A percentile compares a stretch with the other conserved stretches of the same genome.
Evolutionary conservation across 495 filamentous ascomycete species (phyloP).

Genomic region (Aspergillus nanangensis): DNA sequence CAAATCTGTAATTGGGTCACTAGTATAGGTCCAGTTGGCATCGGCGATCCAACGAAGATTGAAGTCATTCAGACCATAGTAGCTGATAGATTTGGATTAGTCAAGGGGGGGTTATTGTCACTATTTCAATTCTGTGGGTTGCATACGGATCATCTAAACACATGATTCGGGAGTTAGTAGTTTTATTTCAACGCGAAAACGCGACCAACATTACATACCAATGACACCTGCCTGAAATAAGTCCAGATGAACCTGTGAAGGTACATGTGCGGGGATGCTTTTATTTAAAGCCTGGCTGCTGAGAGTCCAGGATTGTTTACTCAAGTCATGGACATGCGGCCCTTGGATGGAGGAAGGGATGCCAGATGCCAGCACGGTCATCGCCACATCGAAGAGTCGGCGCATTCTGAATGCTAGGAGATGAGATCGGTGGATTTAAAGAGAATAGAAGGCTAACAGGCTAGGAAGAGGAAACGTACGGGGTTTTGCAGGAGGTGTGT

Average conservation of each 20-base stretch:
- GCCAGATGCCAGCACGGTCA: constrained; percentile 11
- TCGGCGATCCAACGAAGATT: constrained; percentile 56
- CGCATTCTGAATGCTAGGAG: no score
- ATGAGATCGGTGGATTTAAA: no score
- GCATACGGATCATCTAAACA: constrained; percentile 47
- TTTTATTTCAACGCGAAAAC: neutral
- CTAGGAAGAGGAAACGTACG: no score
- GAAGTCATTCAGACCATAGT: constrained; percentile 57
- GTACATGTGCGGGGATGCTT: constrained; percentile 54
- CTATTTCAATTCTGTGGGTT: neutral
- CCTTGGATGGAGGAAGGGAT: constrained; percentile 11
- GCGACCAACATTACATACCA: constrained; percentile 18
- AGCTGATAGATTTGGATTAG: constrained; percentile 9
- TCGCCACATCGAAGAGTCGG: no score
- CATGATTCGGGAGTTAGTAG: neutral
- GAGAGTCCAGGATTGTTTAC: constrained; percentile 51
- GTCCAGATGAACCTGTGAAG: constrained; percentile 62
- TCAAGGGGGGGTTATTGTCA: no score
- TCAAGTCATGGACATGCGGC: constrained; percentile 47
- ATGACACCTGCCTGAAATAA: constrained; percentile 50
- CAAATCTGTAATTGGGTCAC: constrained; percentile 42
- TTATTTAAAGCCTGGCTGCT: constrained; percentile 47
- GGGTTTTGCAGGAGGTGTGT: no score
- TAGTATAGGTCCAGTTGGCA: constrained; percentile 63
- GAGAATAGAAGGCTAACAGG: no score